Percentiles rank a stretch among this genome's conserved stretches.
These are phyloP conservation scores for Venturia effusa DNA, from an alignment of 2,329 filamentous ascomycete genomes.

Conservation along the genomic window DNA sequence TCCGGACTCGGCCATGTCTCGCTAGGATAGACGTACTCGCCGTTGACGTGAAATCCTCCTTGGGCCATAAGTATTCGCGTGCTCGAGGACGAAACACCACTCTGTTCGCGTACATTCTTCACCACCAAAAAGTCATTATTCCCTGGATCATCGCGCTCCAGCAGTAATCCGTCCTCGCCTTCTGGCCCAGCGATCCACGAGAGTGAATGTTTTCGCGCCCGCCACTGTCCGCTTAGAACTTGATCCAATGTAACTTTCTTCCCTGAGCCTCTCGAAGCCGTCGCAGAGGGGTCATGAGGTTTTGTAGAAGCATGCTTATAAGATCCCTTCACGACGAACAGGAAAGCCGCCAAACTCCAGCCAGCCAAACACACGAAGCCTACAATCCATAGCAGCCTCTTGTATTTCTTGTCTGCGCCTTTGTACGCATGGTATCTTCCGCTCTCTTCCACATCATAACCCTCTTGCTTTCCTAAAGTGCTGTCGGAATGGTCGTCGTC, in stretches of 20 bases:
- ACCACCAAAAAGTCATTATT: slow-evolving; percentile 71
- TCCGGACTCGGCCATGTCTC: slow-evolving; percentile 69
- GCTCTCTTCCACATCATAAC: slow-evolving; percentile 41
- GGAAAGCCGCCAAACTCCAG: slow-evolving; percentile 57
- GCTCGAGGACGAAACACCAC: slow-evolving; percentile 24
- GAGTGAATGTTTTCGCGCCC: slow-evolving; percentile 52
- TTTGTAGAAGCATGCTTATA: slow-evolving; percentile 55
- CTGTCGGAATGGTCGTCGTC: slow-evolving; percentile 25
- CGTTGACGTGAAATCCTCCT: slow-evolving; percentile 49
- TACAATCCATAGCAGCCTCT: slow-evolving; percentile 51
- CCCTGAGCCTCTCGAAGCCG: slow-evolving; percentile 49
- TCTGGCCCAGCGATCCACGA: slow-evolving; percentile 66
- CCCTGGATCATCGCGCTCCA: slow-evolving; percentile 53
- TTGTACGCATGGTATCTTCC: slow-evolving; percentile 31
- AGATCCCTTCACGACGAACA: slow-evolving; percentile 54
- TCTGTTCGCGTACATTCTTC: slow-evolving; percentile 61
- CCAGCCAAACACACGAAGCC: slow-evolving; percentile 50
- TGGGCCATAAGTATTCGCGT: slow-evolving; percentile 64
- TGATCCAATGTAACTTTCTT: slow-evolving; percentile 66
- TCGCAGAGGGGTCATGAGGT: slow-evolving; percentile 59
- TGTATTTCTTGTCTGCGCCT: slow-evolving; percentile 54
- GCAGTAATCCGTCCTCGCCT: slow-evolving; percentile 72
- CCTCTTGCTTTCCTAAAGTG: slow-evolving; percentile 21
- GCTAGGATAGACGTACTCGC: slow-evolving; percentile 43
- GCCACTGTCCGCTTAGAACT: slow-evolving; percentile 56